phyloP scores from a whole-genome alignment of 2,329 filamentous ascomycete genomes.

The Hypoxylon sp. region DNA sequence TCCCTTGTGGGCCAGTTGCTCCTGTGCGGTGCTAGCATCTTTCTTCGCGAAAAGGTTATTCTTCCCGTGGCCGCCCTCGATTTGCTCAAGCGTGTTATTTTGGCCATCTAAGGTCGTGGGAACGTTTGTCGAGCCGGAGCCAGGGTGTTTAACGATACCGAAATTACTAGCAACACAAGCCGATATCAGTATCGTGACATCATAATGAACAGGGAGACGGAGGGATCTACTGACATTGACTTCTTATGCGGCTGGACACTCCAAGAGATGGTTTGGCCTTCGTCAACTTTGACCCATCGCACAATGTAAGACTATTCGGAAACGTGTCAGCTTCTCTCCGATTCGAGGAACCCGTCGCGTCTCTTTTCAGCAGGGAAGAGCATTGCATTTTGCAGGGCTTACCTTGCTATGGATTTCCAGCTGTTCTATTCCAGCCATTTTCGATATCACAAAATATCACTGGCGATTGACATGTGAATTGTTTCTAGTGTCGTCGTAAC shows the following conservation, averaged over 20 bases:
- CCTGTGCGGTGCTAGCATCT: conserved; percentile 67
- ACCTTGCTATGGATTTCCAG: conserved; percentile 98
- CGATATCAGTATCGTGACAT: conserved; percentile 29
- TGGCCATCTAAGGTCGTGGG: conserved; percentile 55
- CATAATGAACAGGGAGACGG: conserved; percentile 1
- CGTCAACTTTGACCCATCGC: conserved; percentile 92
- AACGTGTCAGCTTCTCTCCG: conserved; percentile 32
- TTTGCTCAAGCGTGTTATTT: conserved; percentile 58
- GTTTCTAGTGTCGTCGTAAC: conserved; percentile 8
- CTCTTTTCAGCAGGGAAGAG: conserved; percentile 39
- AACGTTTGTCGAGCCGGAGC: conserved; percentile 66
- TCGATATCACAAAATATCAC: conserved; percentile 30
- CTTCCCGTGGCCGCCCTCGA: conserved; percentile 52
- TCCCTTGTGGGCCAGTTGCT: conserved; percentile 71
- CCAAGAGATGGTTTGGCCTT: conserved; percentile 94
- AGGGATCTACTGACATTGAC: conserved; percentile 71
- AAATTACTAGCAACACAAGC: conserved; percentile 72
- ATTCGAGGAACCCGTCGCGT: background rate
- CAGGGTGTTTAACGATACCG: conserved; percentile 96
- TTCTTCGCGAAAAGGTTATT: conserved; percentile 61
- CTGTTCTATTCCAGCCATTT: conserved; percentile 94
- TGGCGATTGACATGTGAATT: conserved; percentile 8
- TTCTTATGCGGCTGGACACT: conserved; percentile 98
- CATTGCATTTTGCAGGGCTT: no score
- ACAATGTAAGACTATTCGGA: conserved; percentile 88